These are phyloP conservation scores for Penicillium paxilli DNA, from an alignment of 495 filamentous ascomycete genomes.

Conservation along the genomic window DNA sequence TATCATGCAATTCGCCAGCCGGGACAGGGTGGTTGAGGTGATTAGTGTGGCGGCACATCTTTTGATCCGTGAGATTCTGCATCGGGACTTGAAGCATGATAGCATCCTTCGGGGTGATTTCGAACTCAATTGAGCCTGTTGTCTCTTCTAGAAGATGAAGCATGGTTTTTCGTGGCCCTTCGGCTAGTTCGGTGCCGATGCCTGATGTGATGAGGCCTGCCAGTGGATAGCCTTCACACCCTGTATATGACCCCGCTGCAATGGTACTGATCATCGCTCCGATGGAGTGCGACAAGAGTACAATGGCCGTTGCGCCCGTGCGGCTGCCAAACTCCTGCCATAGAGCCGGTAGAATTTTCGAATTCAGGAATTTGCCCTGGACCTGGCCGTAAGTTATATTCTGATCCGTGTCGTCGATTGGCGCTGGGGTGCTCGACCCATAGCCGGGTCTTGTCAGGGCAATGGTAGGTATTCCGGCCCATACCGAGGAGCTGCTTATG, in stretches of 20 bases:
- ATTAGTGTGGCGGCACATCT: slow-evolving; percentile 13
- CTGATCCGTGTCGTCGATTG: background rate
- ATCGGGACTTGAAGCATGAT: slow-evolving; percentile 17
- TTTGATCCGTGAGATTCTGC: slow-evolving; percentile 7
- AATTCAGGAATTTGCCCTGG: slow-evolving; percentile 28
- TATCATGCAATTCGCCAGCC: slow-evolving; percentile 18
- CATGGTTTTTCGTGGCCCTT: background rate
- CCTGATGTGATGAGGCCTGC: slow-evolving; percentile 30
- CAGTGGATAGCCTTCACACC: slow-evolving; percentile 27
- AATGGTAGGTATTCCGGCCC: slow-evolving; percentile 29
- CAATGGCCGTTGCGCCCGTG: slow-evolving; percentile 23
- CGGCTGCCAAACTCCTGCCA: slow-evolving; percentile 28
- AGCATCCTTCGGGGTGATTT: slow-evolving; percentile 19
- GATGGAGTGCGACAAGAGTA: slow-evolving; percentile 35
- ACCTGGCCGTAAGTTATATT: slow-evolving; percentile 21
- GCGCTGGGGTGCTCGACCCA: slow-evolving; percentile 13
- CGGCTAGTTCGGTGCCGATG: slow-evolving; percentile 18
- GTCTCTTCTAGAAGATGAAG: background rate
- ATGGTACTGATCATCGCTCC: slow-evolving; percentile 27
- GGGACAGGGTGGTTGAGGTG: slow-evolving; percentile 24
- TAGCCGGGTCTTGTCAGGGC: slow-evolving; percentile 37
- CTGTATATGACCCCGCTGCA: slow-evolving; percentile 11
- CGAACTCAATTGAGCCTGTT: background rate
- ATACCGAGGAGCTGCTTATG: slow-evolving; percentile 15
- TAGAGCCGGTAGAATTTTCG: slow-evolving; percentile 27